Percentiles rank a stretch among this genome's conserved stretches.
These are phyloP conservation scores for Pugionium dolabratum DNA, from an alignment of 345 rosid genomes.

Conservation along the genomic window DNA sequence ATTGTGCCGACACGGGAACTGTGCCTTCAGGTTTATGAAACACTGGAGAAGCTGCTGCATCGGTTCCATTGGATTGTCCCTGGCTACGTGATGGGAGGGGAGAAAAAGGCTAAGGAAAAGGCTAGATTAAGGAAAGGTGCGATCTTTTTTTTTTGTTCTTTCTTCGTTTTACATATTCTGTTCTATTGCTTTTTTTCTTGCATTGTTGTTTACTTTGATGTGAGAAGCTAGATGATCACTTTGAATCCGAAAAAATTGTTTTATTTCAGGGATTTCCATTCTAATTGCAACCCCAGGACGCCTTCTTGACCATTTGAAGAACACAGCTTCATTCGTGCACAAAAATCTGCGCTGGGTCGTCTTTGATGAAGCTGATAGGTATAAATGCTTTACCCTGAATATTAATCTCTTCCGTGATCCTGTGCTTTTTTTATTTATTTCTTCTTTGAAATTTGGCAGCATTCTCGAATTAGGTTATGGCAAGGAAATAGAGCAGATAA, in stretches of 20 bases:
- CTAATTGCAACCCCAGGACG: conserved; percentile 99
- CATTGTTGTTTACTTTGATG: background rate
- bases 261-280: conserved; percentile 71
- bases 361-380: conserved; percentile 99
- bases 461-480: conserved; percentile 95
- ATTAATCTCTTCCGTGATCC: background rate
- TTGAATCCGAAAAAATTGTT: background rate
- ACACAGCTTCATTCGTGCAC: conserved; percentile 72
- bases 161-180: no score
- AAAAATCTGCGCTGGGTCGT: conserved; percentile 79
- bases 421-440: conserved; percentile 10
- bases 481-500: conserved; percentile 85
- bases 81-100: conserved; percentile 97
- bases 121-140: conserved; percentile 94
- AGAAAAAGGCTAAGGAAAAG: conserved; percentile 88
- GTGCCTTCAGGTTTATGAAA: conserved; percentile 94
- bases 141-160: background rate
- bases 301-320: conserved; percentile 89
- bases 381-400: background rate
- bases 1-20: conserved; percentile 94
- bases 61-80: conserved; percentile 98
- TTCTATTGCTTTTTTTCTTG: no score
- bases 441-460: conserved; percentile 45
- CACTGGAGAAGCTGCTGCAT: conserved; percentile 79
- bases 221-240: background rate